Conservation (phyloP, 2,329 filamentous ascomycete genomes). For the Cercospora brassicicola region DNA sequence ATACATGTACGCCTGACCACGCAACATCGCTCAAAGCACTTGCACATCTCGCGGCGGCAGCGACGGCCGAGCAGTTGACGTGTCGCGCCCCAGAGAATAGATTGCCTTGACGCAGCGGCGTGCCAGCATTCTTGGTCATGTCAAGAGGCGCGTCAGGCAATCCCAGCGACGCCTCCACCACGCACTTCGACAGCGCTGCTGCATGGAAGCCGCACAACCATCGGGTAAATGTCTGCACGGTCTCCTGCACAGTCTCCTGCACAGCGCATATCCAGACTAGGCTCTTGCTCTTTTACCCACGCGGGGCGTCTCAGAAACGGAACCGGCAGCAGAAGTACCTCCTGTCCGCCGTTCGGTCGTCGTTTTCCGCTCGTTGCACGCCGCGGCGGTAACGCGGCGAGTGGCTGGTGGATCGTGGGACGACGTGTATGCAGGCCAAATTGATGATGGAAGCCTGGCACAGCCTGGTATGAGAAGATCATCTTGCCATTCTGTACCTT, state of each 20-base stretch:
- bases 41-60: background rate
- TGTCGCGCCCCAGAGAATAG: background rate
- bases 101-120: background rate
- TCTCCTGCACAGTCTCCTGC: background rate
- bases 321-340: background rate
- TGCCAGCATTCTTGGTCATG: background rate
- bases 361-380: background rate
- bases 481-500: background rate
- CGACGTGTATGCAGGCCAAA: background rate
- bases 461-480: background rate
- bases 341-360: background rate
- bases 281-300: background rate
- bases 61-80: background rate
- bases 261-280: too few species aligned
- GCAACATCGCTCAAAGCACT: background rate
- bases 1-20: background rate
- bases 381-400: background rate
- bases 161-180: background rate
- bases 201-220: background rate
- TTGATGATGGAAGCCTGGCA: background rate
- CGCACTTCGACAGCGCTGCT: background rate
- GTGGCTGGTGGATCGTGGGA: background rate
- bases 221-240: background rate
- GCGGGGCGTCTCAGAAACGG: background rate
- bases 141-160: background rate